Base-by-base conservation (phyloP, 768 basidiomycete genomes). In the Rhodotorula taiwanensis region DNA sequence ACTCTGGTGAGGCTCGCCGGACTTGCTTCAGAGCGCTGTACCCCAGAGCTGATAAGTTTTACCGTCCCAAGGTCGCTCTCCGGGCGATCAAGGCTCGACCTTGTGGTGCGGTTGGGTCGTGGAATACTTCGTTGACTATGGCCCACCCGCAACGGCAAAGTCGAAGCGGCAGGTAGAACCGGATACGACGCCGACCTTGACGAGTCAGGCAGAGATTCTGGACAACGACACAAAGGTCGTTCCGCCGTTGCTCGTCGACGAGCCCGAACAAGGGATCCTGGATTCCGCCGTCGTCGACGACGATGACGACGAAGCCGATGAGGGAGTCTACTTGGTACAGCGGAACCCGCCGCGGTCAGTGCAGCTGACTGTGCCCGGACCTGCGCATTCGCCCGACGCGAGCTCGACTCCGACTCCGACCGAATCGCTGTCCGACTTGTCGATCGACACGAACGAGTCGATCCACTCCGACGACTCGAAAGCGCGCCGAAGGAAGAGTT, bases 31-130 rank as follows among this genome's bases (percentile, higher is more conserved):
- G 18, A 41, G 39, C 18, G 11, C 10, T 41, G 10, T 18, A 41
- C 11, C 39, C 11, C 39, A n/a, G n/a, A n/a, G n/a, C n/a, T n/a
- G n/a, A n/a, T n/a, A n/a, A n/a, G n/a, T n/a, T n/a, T n/a, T 41
- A 10, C 11, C 39, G 39, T 41, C 23, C 11, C 8, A 55, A 79
- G 79, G 78, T 2, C 73, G 79, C 18, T 70, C 75, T 1, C 52
- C 78, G 2, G 45, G 69, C 4, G 79, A 80, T 58, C 73, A 75
- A 52, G 68, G 74, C 3, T 68, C 73, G 48, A 76, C 76, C 10
- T 69, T 80, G 13, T 80, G 79, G 79, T 74, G 74, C 18, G 74
- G 78, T 47, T 80, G 79, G 79, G 72, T 76, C 14, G 75, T 78
- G 14, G 73, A 78, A 58, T 74, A 74, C 50, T 67, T 72, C 28